Evolutionary conservation across 2,329 filamentous ascomycete genomes (phyloP).

Genomic region (Tolypocladium ovalisporum): DNA sequence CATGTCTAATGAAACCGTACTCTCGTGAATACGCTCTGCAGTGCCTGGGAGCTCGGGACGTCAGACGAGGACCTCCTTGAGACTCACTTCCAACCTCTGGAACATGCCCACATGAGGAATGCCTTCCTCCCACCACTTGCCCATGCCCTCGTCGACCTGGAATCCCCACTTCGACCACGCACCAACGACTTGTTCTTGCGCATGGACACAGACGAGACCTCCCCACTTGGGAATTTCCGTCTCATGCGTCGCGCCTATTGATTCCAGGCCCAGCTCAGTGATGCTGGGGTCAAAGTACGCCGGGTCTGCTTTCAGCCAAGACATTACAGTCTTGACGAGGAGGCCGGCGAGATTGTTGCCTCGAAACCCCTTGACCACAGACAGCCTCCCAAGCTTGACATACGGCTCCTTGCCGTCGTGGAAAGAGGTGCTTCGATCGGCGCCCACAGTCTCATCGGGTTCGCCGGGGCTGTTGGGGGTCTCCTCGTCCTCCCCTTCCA

Average conservation of each 20-base stretch:
- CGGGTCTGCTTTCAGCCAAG: slow-evolving; percentile 56
- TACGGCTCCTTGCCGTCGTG: slow-evolving; percentile 62
- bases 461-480: background rate
- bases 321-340: slow-evolving; percentile 55
- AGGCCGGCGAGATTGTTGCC: slow-evolving; percentile 52
- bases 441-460: slow-evolving; percentile 9
- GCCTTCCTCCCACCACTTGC: slow-evolving; percentile 72
- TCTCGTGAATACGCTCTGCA: background rate
- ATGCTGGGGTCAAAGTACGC: slow-evolving; percentile 41
- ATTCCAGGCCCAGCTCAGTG: slow-evolving; percentile 30
- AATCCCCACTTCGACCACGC: slow-evolving; percentile 69
- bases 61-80: slow-evolving; percentile 15
- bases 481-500: slow-evolving; percentile 15
- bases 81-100: slow-evolving; percentile 28
- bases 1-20: background rate
- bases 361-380: slow-evolving; percentile 56
- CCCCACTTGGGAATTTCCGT: slow-evolving; percentile 50
- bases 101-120: slow-evolving; percentile 85
- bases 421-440: slow-evolving; percentile 36
- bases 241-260: slow-evolving; percentile 25
- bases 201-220: slow-evolving; percentile 70
- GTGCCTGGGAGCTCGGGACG: background rate
- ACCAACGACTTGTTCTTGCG: slow-evolving; percentile 54
- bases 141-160: slow-evolving; percentile 58
- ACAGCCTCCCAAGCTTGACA: slow-evolving; percentile 70